Conservation (phyloP, 768 basidiomycete species). For the Tubosaeta sp. region DNA sequence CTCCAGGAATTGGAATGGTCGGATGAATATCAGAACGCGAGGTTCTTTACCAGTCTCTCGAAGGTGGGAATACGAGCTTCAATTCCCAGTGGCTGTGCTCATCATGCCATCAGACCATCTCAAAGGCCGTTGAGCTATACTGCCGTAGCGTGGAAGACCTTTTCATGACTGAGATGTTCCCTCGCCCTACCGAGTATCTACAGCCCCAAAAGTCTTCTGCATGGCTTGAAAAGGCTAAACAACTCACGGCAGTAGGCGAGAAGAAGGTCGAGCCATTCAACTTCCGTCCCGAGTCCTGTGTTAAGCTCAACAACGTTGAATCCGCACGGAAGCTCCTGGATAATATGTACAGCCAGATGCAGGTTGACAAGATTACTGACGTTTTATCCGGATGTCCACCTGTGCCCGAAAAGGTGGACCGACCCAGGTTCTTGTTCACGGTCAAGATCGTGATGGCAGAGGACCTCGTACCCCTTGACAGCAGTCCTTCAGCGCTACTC, state of each 20-base stretch:
- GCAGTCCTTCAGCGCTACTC: slow-evolving; percentile 70
- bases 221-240: slow-evolving; percentile 82
- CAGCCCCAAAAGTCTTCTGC: slow-evolving; percentile 85
- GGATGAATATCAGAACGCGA: slow-evolving; percentile 82
- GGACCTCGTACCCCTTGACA: slow-evolving; percentile 73
- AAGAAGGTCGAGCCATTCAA: slow-evolving; percentile 95
- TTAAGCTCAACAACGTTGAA: slow-evolving; percentile 97
- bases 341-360: slow-evolving; percentile 88
- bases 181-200: slow-evolving; percentile 69
- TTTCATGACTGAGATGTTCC: slow-evolving; percentile 96
- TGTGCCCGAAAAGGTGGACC: slow-evolving; percentile 64
- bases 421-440: slow-evolving; percentile 78
- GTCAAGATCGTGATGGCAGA: slow-evolving; percentile 94
- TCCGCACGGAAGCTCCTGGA: slow-evolving; percentile 88
- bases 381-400: slow-evolving; percentile 58
- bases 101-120: slow-evolving; percentile 61
- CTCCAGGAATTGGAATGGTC: slow-evolving; percentile 90
- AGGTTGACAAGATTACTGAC: slow-evolving; percentile 81
- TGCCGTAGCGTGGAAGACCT: slow-evolving; percentile 81
- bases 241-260: slow-evolving; percentile 71
- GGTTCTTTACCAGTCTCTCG: slow-evolving; percentile 84
- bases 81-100: neutral
- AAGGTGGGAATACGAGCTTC: slow-evolving; percentile 56
- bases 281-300: slow-evolving; percentile 89
- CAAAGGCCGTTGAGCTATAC: slow-evolving; percentile 89